Evolutionary conservation across 495 filamentous ascomycete genomes (phyloP), one percentile per base, ranked within the genome.

Genomic region (Penicillium nucicola): DNA sequence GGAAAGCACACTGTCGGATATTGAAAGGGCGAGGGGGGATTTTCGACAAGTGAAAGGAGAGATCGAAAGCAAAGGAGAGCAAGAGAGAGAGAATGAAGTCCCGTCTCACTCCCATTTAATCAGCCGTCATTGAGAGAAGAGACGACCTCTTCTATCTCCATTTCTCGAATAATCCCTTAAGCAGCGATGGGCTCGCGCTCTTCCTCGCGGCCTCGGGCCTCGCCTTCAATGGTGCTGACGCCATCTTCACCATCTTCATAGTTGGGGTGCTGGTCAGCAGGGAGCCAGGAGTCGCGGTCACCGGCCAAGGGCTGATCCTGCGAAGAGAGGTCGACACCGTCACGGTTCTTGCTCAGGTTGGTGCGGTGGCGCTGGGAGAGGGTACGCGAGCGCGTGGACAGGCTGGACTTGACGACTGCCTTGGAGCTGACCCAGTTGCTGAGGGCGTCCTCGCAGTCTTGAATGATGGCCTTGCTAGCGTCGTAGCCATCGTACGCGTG

Each of bases 401-500:
- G 84, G 61, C 87, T 87, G 52, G 92, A 83, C 55, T 82, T 85
- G 53, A 98, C 92, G 40, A 88, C 79, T 1, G 93, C 92, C 70
- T 92, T 93, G 62, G 89, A 84, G 49, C 82, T 75, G 9, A 97
- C 89, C 93, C 93, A 98, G 76, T 96, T 97, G 56, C 89, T 96
- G 42, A 98, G 84, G 5, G 95, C 80, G 60, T 97, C 91, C 68
- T 98, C 93, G 69, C 93, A 98, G 69, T 98, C 93, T 76, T 97
- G 95, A 69, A 98, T 97, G 74, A 98, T 97, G 70, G 83, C 91
- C 76, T 97, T 97, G 82, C 88, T 93, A 53, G 92, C 92, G 59
- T 98, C 93, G 68, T 98, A 98, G 52, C 93, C 95, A 62, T 98
- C 93, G 68, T 98, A 98, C 0, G 95, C 90, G 37, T 90, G 81